Base-by-base conservation (phyloP, 2,329 filamentous ascomycete genomes). In the Teratosphaeria zuluensis region DNA sequence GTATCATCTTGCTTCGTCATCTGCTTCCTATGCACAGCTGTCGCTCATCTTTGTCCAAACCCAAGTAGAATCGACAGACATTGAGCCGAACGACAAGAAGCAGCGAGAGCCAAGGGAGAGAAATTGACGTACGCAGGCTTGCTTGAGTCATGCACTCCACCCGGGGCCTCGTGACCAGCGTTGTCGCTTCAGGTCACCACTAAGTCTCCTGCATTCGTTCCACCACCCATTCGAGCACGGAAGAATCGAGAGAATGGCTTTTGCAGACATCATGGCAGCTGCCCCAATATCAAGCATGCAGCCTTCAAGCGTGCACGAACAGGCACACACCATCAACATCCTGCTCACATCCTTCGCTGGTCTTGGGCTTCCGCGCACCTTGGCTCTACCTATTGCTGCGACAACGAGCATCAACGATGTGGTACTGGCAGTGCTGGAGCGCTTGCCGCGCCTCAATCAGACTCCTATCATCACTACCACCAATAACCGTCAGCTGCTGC, bases 261-360 rank as follows among this genome's bases (percentile, higher is more conserved):
- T 6, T 11, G n/a, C 42, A 48, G 9, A 48, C 16, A 48, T 48
- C 42, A 48, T 48, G 42, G n/a, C n/a, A 6, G 42, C 42, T 3
- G 19, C n/a, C 1, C 4, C n/a, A 19, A 2, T 11, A 19, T n/a
- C 42, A 19, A 8, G 16, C 9, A 9, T 7, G 42, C 42, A 48
- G 16, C 4, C 19, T 21, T n/a, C 16, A 7, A 24, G 4, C 42
- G 42, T n/a, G 42, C 16, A 19, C 42, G n/a, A 48, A n/a, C 42
- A 21, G 16, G 16, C 16, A 9, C 54, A 16, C 32, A 66, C 46
- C n/a, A 77, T 95, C 70, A 96, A 95, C 75, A 80, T 97, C 63
- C 83, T 97, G 60, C 79, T 99, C 61, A 87, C 90, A 66, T 90
- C 87, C 62, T 92, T 97, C 69, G 81, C 87, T 7, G 92, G 92